Base-by-base conservation (phyloP, 75 land plant species). In the Pinus taeda region DNA sequence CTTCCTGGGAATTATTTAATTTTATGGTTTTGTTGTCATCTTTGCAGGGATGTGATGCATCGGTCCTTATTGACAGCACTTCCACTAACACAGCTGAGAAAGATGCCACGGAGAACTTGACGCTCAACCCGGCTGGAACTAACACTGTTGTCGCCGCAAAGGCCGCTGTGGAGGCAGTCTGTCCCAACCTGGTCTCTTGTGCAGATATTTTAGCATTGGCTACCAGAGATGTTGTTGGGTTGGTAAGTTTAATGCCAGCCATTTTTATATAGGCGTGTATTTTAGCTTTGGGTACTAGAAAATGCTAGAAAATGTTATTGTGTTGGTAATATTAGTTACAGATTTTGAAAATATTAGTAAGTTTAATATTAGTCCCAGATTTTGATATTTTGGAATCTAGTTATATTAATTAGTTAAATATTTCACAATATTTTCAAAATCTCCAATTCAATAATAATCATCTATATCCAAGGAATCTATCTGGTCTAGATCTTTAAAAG, bases 131-230 rank as follows among this genome's bases (percentile, higher is more conserved):
- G 9, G 88, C 85, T 63, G 89, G 73, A 4, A 79, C 83, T 71
- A 86, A 86, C 60, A 82, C 87, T 22, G 86, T 86, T 20, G 57
- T 57, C 26, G 55, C 58, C 72, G 89, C 89, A 8, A 87, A 87
- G 58, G 26, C 57, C 30, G 87, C 89, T 3, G 88, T 77, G 61
- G 89, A 87, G 24, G 63, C 57, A n/a, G 60, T 83, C 18, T 66
- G 72, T 42, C 72, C 72, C 33, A 90, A 88, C 61, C 80, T 82
- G 73, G 98, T 95, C 49, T 95, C 98, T 2, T 95, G 98, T 73
- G 96, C 98, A 20, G 98, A 95, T 74, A 90, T 95, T 57, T 88
- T 95, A 26, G 88, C 93, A 63, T 63, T 95, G 81, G 92, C 91
- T 30, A 84, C 97, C 17, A 77, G 97, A 37, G 97, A 94, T 76